Evolutionary conservation across 2,329 filamentous ascomycete genomes (phyloP), one percentile per base, ranked within the genome.

Genomic region (Colletotrichum theobromicola): DNA sequence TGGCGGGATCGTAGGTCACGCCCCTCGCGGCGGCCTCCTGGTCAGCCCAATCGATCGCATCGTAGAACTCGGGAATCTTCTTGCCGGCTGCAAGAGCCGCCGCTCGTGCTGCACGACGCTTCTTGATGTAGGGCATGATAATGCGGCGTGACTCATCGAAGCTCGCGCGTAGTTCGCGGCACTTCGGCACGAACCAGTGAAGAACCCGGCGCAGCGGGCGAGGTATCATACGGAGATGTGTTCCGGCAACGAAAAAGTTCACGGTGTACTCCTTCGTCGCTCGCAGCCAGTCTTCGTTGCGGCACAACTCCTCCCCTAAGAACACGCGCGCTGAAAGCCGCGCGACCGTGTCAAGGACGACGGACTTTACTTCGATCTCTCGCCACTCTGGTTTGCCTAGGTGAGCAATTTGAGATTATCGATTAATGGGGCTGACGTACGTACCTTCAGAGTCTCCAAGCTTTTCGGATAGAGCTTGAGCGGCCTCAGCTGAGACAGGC

Each of bases 361-460:
- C 0, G 4, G 42, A 21, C 42, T 50, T 50, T 50, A 50, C 42
- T 21, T 50, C 42, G 12, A 50, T 50, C 42, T 21, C 42, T 7
- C 42, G 42, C 42, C 42, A 50, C 13, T 50, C 42, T 50, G 8
- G 21, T 7, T 7, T 2, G 24, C 10, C 21, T 5, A 10, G 0
- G 42, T 50, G 5, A 1, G 42, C 42, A 50, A 2, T 0, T 50
- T 50, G 2, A 13, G 1, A n/a, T 50, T 50, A 0, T 21, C n/a
- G 42, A 21, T n/a, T 6, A 50, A 13, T 13, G n/a, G 42, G 42
- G 42, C 4, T 4, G 10, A 50, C 42, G n/a, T 50, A 50, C 42
- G n/a, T 50, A 12, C 42, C 42, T 50, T 50, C 6, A 13, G 42
- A 50, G 42, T 50, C 42, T 50, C 42, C 42, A 50, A 50, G n/a